phyloP scores from a whole-genome alignment of 805 yeast species.

The Schwanniomyces polymorphus region DNA sequence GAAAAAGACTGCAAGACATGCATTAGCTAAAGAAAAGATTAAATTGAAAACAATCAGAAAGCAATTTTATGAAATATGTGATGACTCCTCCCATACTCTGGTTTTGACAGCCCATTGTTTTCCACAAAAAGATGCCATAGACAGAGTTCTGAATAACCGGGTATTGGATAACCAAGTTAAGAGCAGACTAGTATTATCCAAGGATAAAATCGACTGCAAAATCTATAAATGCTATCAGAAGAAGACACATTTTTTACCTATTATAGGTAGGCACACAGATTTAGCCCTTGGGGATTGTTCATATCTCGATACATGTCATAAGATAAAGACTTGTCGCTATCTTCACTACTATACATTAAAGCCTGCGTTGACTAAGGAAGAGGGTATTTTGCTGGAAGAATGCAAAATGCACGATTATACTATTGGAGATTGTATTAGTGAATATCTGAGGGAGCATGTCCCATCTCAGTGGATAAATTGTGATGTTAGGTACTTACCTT shows the following conservation, averaged over 20 bases:
- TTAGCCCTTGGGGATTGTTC: slow-evolving; percentile 82
- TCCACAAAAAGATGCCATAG: slow-evolving; percentile 15
- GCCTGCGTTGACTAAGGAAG: slow-evolving; percentile 25
- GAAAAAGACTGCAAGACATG: slow-evolving; percentile 39
- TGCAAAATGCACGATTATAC: slow-evolving; percentile 40
- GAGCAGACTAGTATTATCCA: slow-evolving; percentile 6
- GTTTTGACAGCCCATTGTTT: slow-evolving; percentile 22
- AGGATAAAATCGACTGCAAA: slow-evolving; percentile 7
- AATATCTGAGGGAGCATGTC: slow-evolving; percentile 27
- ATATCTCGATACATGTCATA: slow-evolving; percentile 91
- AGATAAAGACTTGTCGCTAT: slow-evolving; percentile 75
- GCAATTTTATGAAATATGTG: slow-evolving; percentile 55
- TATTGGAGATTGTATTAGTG: slow-evolving; percentile 47
- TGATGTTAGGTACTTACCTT: slow-evolving; percentile 75
- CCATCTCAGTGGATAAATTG: slow-evolving; percentile 88
- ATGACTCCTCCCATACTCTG: slow-evolving; percentile 35
- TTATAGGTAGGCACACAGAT: slow-evolving; percentile 58
- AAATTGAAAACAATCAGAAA: slow-evolving; percentile 33
- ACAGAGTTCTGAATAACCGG: background rate
- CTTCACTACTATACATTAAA: slow-evolving; percentile 66
- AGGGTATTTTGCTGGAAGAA: slow-evolving; percentile 7
- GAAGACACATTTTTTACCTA: slow-evolving; percentile 30
- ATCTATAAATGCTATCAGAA: slow-evolving; percentile 20
- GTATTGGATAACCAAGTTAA: slow-evolving; percentile 4
- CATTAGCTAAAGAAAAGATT: slow-evolving; percentile 40